A percentile compares a stretch with the other conserved stretches of the same genome.
Conservation (phyloP, 2,329 filamentous ascomycete species). For the Fusarium pilosicola region DNA sequence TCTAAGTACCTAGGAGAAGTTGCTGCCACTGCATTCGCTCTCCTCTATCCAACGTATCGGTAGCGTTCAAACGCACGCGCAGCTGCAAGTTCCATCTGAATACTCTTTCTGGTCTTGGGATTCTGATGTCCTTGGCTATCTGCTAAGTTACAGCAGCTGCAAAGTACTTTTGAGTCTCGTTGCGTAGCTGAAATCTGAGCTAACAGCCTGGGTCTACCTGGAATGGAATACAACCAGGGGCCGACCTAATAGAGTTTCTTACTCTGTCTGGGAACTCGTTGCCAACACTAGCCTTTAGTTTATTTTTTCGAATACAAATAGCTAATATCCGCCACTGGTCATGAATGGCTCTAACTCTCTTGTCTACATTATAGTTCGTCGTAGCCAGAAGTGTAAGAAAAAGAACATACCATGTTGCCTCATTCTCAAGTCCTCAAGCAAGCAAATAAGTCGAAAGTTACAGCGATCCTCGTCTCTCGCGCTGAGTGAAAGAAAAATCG, state of each 20-base stretch:
- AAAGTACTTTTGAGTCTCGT: not conserved
- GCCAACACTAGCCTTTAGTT: not conserved
- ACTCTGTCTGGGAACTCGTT: not conserved
- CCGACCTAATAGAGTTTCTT: not conserved
- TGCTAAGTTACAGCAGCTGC: not conserved
- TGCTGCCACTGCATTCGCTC: not conserved
- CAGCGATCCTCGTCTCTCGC: slow-evolving; percentile 34
- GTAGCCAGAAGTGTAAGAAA: slow-evolving; percentile 7
- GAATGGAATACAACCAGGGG: not conserved
- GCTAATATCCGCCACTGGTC: slow-evolving; percentile 5
- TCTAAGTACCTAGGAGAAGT: not conserved
- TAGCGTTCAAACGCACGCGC: not conserved
- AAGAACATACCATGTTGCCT: not conserved
- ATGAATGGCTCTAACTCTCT: not conserved
- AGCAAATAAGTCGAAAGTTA: slow-evolving; percentile 7
- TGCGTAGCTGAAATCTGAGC: not conserved
- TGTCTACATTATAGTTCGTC: slow-evolving; percentile 26
- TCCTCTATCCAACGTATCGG: not conserved
- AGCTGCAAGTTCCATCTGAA: not conserved
- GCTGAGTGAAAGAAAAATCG: not conserved
- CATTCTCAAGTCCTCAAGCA: not conserved
- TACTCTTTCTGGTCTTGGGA: not conserved
- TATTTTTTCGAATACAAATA: not conserved
- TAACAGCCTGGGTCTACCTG: not conserved
- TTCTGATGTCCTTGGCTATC: not conserved